Base-by-base conservation (phyloP, 129 eudicot species). In the Centaurea solstitialis region DNA sequence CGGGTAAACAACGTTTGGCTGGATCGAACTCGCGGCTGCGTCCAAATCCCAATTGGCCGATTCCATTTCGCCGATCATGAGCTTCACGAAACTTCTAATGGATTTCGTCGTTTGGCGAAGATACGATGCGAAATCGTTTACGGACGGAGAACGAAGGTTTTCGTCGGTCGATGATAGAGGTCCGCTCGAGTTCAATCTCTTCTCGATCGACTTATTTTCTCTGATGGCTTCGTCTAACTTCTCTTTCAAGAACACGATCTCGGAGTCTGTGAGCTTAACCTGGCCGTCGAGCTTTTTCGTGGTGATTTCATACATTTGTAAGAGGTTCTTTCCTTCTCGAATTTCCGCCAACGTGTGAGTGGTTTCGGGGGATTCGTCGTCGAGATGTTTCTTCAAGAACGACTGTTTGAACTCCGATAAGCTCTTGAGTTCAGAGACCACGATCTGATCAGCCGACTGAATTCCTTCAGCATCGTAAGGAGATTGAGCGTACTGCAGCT, bases 381-480 rank as follows among this genome's bases (percentile, higher is more conserved):
- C 94, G 22, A 93, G 23, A 70, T 93, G 93, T 28, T 96, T 87
- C 86, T 91, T 92, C 80, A 87, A 69, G 81, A 79, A 93, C 37
- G 80, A 75, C 28, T 88, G 98, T 75, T 91, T 96, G 61, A 88
- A 65, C 53, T 96, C 98, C 0, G 98, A 91, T 68, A 96, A 61
- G 7, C 41, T 84, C 82, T 88, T 93, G 73, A 96, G 78, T 86
- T 96, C 99, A 3, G 91, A 84, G 1, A 93, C 93, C 35, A 96
- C 69, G 68, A 84, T 76, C 73, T 89, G 82, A 79, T 96, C 99
- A 47, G 97, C 90, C 10, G 84, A 82, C 84, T 93, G 97, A 68
- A 96, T 93, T 17, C 91, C 92, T 28, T 91, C 98, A 6, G 91
- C 82, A 71, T 96, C 90, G 18, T 91, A 93, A n/a, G 99, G 99